A percentile compares a stretch with the other conserved stretches of the same genome.
Conservation (phyloP, 2,329 filamentous ascomycete species). For the Aspergillus oerlinghausenensis region DNA sequence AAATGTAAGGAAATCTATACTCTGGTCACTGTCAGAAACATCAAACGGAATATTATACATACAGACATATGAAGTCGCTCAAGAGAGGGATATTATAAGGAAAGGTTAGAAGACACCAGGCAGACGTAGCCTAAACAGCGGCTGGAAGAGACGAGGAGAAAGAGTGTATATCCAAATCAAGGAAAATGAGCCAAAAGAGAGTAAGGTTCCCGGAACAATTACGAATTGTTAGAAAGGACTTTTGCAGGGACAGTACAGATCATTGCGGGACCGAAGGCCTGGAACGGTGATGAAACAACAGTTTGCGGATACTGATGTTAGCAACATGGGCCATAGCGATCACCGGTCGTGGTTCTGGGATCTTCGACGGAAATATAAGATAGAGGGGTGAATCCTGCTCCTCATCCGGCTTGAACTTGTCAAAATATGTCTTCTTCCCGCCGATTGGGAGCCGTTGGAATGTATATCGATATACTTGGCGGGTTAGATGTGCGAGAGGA, state of each 20-base stretch:
- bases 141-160: neutral
- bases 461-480: constrained; percentile 27
- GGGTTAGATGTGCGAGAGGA: constrained; percentile 24
- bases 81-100: neutral
- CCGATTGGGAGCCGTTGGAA: constrained; percentile 31
- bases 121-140: neutral
- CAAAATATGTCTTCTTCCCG: constrained; percentile 39
- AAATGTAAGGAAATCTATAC: too few species aligned
- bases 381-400: constrained; percentile 29
- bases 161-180: neutral
- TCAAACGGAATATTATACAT: neutral
- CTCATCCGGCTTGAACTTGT: constrained; percentile 36
- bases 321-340: constrained; percentile 36
- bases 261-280: neutral
- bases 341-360: constrained; percentile 28
- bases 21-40: neutral
- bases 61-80: neutral
- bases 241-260: neutral
- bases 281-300: neutral
- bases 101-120: neutral
- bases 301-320: constrained; percentile 33
- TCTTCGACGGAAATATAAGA: constrained; percentile 32
- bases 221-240: too few species aligned
- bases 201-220: neutral
- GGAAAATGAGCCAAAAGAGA: neutral